Evolutionary conservation across 164 flowering plant species (phyloP), one percentile per base, ranked within the genome.

Genomic region (Nymphaea colorata): DNA sequence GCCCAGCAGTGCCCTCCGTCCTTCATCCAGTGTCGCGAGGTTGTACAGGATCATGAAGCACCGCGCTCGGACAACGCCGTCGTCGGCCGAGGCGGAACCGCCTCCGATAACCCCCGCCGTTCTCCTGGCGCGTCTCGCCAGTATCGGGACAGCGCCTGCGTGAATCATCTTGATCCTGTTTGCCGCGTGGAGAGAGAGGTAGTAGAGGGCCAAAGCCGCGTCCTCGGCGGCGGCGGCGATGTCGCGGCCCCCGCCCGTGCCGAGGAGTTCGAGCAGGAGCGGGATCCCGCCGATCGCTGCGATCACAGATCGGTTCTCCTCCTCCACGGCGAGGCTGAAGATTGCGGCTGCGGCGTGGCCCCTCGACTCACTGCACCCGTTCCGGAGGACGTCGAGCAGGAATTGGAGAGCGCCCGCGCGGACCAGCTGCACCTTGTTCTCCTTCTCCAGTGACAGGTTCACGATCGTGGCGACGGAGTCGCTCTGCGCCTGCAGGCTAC

Each of bases 331-430:
- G 42, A 61, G 64, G 64, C 64, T 61, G 18, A 61, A 61, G 42
- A 61, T 61, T 12, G 64, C 64, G 18, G 64, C 64, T 2, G 64
- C 64, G 42, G 64, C 64, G 42, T 61, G 64, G 64, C 64, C 64
- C 7, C 41, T 12, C 7, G 64, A 12, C 41, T 17, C 64, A 3
- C 16, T 7, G 64, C 8, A 61, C 41, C 64, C 64, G 64, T 17
- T 10, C 12, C 41, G 42, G 41, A 61, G 64, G 16, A 61, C 64
- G 7, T 61, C 64, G 16, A 61, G 7, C 16, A 61, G 64, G 7
- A 17, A 41, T 8, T 17, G 16, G 41, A 61, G 42, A 10, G 42
- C 64, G 3, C 64, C 64, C 10, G 25, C 64, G 41, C 64, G 64
- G 3, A 61, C 17, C 64, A 61, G 42, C 41, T 17, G 64, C 7